Evolutionary conservation across 2,329 filamentous ascomycete genomes (phyloP), one percentile per base, ranked within the genome.

Genomic region (Nemania sp.): DNA sequence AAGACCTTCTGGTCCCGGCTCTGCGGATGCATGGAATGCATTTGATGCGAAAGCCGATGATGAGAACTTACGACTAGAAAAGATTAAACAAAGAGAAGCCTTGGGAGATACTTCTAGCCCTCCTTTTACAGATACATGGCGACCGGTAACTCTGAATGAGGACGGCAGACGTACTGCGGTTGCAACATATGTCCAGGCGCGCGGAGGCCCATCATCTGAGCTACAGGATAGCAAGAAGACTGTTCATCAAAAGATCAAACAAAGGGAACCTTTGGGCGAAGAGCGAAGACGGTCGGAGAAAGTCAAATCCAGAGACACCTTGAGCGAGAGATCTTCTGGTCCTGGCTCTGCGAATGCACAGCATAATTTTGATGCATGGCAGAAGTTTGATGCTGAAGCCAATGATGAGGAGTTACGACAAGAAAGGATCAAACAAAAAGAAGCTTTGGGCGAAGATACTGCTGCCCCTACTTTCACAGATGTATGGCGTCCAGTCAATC

Each of bases 121-220:
- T 19, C 71, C 69, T 3, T 80, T 82, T 61, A 80, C 77, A 46
- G 80, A 83, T 41, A 80, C 75, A 0, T 84, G 81, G 81, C 77
- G 79, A n/a, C 73, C 76, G 3, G 69, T 70, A 3, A 69, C 70
- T 49, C 42, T 74, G 11, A 66, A 68, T 31, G 70, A 69, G 1
- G 69, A 69, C 1, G 73, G 73, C 14, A 68, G 63, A 53, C 72
- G 74, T 39, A 61, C 66, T 14, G 61, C 69, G 45, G 64, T 65
- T 15, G 66, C 66, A n/a, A 43, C 56, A n/a, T 43, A 56, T 23
- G 50, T 54, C 7, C 59, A 57, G 34, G 48, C 62, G 2, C 59
- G 59, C 43, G 45, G 54, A 52, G 56, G 42, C 30, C 42, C 40
- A 34, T 41, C 24, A 41, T 43, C 41, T 3, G 57, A 58, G n/a